A percentile compares a stretch with the other conserved stretches of the same genome.
Conservation (phyloP, 2,329 filamentous ascomycete species). For the Fusarium annulatum region DNA sequence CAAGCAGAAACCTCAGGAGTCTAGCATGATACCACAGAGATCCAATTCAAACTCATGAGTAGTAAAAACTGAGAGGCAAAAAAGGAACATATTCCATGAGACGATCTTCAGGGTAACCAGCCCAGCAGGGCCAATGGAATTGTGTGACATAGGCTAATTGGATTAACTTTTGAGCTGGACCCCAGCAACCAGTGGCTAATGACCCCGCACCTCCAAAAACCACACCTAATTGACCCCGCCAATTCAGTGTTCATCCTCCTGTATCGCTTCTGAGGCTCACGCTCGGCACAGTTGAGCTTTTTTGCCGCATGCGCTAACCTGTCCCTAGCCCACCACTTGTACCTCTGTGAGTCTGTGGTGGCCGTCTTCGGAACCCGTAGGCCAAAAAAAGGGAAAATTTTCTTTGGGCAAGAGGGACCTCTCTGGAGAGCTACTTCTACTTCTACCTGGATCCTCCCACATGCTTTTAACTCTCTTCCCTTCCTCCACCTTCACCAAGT, state of each 20-base stretch:
- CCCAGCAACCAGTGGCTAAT: slow-evolving; percentile 13
- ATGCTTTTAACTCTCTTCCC: slow-evolving; percentile 25
- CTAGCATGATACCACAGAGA: neutral
- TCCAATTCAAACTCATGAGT: neutral
- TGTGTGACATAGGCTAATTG: slow-evolving; percentile 3
- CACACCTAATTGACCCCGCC: slow-evolving; percentile 29
- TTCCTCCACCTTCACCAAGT: slow-evolving; percentile 18
- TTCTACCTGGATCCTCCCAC: slow-evolving; percentile 34
- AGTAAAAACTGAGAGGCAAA: slow-evolving; percentile 1
- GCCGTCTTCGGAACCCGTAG: slow-evolving; percentile 38
- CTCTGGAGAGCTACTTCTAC: slow-evolving; percentile 24
- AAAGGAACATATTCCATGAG: neutral
- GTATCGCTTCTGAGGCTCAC: slow-evolving; percentile 20
- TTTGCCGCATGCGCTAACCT: slow-evolving; percentile 30
- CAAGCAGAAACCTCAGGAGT: too few species aligned
- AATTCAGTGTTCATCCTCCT: slow-evolving; percentile 18
- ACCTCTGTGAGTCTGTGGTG: slow-evolving; percentile 8
- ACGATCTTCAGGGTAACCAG: slow-evolving; percentile 27
- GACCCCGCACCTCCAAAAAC: slow-evolving; percentile 42
- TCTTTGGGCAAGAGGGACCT: slow-evolving; percentile 26
- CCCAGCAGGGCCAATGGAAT: slow-evolving; percentile 1
- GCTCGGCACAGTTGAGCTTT: slow-evolving; percentile 28
- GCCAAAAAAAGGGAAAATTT: slow-evolving; percentile 26
- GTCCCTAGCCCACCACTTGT: slow-evolving; percentile 10
- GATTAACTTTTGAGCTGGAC: slow-evolving; percentile 27